A percentile compares a stretch with the other conserved stretches of the same genome.
These are phyloP conservation scores for Colletotrichum destructivum DNA, from an alignment of 2,329 filamentous ascomycete genomes.

Conservation along the genomic window DNA sequence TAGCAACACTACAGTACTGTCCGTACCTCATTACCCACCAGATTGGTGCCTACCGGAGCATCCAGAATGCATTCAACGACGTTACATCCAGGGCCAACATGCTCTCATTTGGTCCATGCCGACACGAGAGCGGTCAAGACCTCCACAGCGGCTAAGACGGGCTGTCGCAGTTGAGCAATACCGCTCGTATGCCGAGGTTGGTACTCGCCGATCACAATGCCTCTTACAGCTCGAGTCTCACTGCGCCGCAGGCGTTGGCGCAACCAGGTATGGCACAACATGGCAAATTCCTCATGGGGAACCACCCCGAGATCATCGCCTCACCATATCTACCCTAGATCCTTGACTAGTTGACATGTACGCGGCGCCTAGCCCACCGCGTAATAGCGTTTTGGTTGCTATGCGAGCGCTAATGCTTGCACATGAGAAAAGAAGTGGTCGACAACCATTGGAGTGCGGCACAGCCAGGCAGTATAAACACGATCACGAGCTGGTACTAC, in stretches of 20 bases:
- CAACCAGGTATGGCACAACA: neutral
- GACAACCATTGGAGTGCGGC: conserved; percentile 8
- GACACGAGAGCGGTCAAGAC: conserved; percentile 11
- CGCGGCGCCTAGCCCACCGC: neutral
- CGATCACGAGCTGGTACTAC: neutral
- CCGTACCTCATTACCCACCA: neutral
- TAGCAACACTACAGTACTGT: neutral
- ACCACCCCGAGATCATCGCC: conserved; percentile 11
- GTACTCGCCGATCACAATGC: conserved; percentile 31
- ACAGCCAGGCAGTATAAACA: conserved; percentile 13
- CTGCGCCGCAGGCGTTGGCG: conserved; percentile 7
- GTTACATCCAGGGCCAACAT: conserved; percentile 4
- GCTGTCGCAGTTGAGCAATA: neutral
- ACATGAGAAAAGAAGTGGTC: neutral
- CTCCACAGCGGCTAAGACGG: conserved; percentile 10
- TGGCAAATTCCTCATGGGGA: neutral
- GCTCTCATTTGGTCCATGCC: neutral
- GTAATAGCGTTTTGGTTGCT: neutral
- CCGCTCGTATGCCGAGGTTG: neutral
- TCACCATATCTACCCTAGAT: conserved; percentile 9
- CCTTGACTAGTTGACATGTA: conserved; percentile 18
- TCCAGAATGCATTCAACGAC: neutral
- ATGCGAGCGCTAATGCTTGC: conserved; percentile 13
- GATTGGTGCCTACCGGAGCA: neutral
- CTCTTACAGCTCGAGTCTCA: neutral